Conservation (phyloP, 2,329 filamentous ascomycete genomes). For the Pseudocercospora fijiensis region DNA sequence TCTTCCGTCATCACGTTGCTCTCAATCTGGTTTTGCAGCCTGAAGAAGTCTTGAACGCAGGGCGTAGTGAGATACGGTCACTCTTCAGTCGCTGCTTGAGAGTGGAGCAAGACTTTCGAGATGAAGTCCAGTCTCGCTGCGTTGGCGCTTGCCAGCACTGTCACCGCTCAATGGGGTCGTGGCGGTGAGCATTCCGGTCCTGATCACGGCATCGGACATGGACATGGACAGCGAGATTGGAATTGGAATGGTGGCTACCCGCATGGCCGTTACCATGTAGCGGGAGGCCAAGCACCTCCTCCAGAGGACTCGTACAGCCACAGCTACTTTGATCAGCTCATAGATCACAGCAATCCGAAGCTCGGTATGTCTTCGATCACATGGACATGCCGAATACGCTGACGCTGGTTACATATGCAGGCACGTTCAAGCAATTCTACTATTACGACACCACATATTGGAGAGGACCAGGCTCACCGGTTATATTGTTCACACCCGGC, state of each 20-base stretch:
- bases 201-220: background rate
- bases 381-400: background rate
- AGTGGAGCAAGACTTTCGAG: background rate
- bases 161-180: constrained; percentile 7
- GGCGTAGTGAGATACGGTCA: too few species aligned
- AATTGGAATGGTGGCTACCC: constrained; percentile 21
- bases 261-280: constrained; percentile 12
- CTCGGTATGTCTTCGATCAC: constrained; percentile 28
- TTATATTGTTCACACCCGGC: constrained; percentile 47
- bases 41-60: too few species aligned
- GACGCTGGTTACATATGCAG: constrained; percentile 31
- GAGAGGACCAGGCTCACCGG: constrained; percentile 55
- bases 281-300: constrained; percentile 13
- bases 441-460: constrained; percentile 55
- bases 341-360: constrained; percentile 59
- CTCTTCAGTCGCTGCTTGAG: background rate
- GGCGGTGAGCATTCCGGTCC: constrained; percentile 3
- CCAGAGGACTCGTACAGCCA: constrained; percentile 19
- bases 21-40: too few species aligned
- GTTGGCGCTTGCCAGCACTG: background rate
- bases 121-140: background rate
- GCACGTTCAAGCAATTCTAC: constrained; percentile 57
- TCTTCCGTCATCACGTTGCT: too few species aligned
- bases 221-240: constrained; percentile 11
- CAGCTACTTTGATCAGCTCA: constrained; percentile 54